Base-by-base conservation (phyloP, 352 stramenopile genomes). In the Pythium chondricola region DNA sequence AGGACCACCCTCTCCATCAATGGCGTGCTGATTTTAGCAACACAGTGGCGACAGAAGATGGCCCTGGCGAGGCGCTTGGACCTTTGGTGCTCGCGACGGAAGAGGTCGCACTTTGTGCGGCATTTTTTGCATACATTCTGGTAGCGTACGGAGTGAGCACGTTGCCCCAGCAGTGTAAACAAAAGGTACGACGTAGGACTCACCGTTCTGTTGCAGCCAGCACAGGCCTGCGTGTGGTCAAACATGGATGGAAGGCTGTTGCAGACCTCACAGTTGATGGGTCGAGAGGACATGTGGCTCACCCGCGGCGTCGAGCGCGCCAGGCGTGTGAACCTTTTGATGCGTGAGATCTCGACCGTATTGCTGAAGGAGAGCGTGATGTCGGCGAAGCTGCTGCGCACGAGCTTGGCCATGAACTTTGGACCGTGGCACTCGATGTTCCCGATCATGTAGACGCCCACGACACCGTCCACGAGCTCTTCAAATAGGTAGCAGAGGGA, bases 401-500 rank as follows among this genome's bases (percentile, higher is more conserved):
- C 30, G 21, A 63, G 26, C 18, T 47, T 49, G 8, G 22, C 36
- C 6, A 63, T 30, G 17, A 63, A 41, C 22, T 40, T 42, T 4
- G 42, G 43, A 4, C 35, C 41, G 11, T 24, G 13, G 17, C 22
- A 29, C 4, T 49, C 35, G 35, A 63, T 58, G 39, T 13, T 50
- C 13, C 55, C 55, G 4, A n/a, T 44, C 47, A 63, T 53, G 55
- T 58, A 63, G n/a, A 63, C 30, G 14, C 55, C 55, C 18, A 63
- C 29, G 20, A 53, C 57, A 20, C 31, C 63, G 2, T 53, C 30
- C 14, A 20, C 27, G 11, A 56, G 24, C 30, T 63, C 55, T 37
- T 63, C 55, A 25, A 63, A 46, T 6, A 63, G 45, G 42, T 74
- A 63, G 55, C 55, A 63, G 9, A 58, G 33, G 16, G 54, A 57